Percentiles rank a stretch among this genome's conserved stretches.
Evolutionary conservation across 495 filamentous ascomycete genomes (phyloP).

Genomic region (Diplogelasinospora grovesii): DNA sequence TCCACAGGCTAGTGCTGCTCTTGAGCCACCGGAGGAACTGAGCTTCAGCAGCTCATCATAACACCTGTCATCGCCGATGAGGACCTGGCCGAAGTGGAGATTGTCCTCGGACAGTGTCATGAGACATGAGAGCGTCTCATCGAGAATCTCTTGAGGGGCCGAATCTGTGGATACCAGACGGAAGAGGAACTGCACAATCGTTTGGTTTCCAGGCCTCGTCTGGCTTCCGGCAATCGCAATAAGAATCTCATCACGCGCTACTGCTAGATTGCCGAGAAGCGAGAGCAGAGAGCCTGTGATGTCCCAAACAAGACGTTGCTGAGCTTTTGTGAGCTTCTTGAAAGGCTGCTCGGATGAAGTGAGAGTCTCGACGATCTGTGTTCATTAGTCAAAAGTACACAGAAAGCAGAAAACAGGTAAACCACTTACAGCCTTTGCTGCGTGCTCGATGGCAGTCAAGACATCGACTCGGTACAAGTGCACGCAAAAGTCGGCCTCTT

Average conservation of each 20-base stretch:
- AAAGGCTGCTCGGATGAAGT: constrained; percentile 30
- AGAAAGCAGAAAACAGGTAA: too few species aligned
- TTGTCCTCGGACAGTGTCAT: constrained; percentile 51
- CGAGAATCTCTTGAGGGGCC: constrained; percentile 29
- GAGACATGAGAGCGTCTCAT: constrained; percentile 45
- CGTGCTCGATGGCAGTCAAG: constrained; percentile 47
- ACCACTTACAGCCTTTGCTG: constrained; percentile 44
- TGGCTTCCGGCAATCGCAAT: constrained; percentile 41
- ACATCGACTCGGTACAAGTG: constrained; percentile 53
- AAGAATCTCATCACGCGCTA: constrained; percentile 48
- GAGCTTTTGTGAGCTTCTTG: constrained; percentile 37
- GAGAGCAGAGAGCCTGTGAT: constrained; percentile 40
- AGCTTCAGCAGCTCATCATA: constrained; percentile 33
- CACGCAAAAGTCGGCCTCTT: constrained; percentile 56
- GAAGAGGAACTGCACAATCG: constrained; percentile 46
- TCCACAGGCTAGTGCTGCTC: constrained; percentile 41
- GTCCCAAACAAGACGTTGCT: constrained; percentile 44
- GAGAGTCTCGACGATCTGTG: constrained; percentile 40
- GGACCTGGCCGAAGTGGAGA: constrained; percentile 33
- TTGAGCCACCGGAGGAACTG: constrained; percentile 25
- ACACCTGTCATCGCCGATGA: constrained; percentile 32
- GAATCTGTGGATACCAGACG: constrained; percentile 30
- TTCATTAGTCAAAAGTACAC: neutral
- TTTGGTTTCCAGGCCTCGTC: too few species aligned
- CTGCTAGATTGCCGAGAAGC: constrained; percentile 39